Evolutionary conservation across 108 stramenopile species (phyloP).

Genomic region (Ochromonas danica): DNA sequence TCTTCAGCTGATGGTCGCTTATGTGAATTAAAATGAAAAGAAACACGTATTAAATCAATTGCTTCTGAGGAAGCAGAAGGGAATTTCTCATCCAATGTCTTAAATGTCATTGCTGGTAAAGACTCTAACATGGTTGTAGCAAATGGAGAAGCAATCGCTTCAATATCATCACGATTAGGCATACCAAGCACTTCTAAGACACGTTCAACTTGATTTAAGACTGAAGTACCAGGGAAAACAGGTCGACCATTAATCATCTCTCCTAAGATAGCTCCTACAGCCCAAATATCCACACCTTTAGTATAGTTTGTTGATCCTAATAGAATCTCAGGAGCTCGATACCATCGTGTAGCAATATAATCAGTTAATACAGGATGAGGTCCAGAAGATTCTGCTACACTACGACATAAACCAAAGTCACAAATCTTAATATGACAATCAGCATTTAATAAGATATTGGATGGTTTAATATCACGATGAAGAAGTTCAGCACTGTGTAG

Average conservation of each 20-base stretch:
- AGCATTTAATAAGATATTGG: constrained; percentile 63
- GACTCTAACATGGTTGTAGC: constrained; percentile 63
- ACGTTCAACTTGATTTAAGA: constrained; percentile 79
- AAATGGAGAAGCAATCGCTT: constrained; percentile 64
- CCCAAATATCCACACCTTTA: constrained; percentile 89
- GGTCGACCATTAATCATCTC: constrained; percentile 86
- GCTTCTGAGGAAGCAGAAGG: constrained; percentile 56
- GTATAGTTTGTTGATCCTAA: constrained; percentile 63
- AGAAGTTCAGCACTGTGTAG: constrained; percentile 68
- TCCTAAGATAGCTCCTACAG: constrained; percentile 89
- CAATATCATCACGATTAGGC: constrained; percentile 52
- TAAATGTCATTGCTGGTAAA: constrained; percentile 55
- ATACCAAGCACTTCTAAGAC: constrained; percentile 60
- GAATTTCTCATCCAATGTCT: constrained; percentile 48
- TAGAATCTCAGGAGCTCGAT: constrained; percentile 68
- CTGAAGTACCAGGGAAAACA: constrained; percentile 83
- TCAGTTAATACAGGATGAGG: constrained; percentile 59
- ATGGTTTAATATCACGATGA: constrained; percentile 63
- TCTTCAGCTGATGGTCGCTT: constrained; percentile 65
- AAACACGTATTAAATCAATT: constrained; percentile 61
- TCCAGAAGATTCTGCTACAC: constrained; percentile 49
- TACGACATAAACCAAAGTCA: constrained; percentile 65
- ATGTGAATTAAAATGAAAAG: constrained; percentile 68
- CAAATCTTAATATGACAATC: constrained; percentile 68
- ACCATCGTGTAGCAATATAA: constrained; percentile 70